These are phyloP conservation scores for Colletotrichum coccodes DNA, from an alignment of 2,329 filamentous ascomycete genomes.

Conservation along the genomic window DNA sequence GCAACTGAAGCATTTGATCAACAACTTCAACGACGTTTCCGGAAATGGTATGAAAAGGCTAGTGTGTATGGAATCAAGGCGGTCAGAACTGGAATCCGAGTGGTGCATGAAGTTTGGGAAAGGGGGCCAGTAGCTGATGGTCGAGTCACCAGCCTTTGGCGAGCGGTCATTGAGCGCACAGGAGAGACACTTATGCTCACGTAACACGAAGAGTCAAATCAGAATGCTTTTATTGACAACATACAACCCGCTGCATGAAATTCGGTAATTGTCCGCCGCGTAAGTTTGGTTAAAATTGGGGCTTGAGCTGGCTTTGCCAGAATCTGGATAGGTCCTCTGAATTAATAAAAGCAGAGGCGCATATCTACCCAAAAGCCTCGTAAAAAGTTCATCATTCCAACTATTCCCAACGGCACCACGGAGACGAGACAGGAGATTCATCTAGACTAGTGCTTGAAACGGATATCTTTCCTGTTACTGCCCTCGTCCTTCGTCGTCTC, in stretches of 20 bases:
- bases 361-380: too few species aligned
- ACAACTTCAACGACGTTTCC: slow-evolving; percentile 34
- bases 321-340: too few species aligned
- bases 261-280: too few species aligned
- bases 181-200: slow-evolving; percentile 7
- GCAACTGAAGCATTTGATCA: slow-evolving; percentile 36
- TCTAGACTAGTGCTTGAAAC: slow-evolving; percentile 18
- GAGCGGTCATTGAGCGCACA: background rate
- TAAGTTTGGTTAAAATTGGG: too few species aligned
- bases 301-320: too few species aligned
- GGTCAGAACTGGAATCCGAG: slow-evolving; percentile 35
- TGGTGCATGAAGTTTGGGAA: slow-evolving; percentile 36
- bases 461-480: slow-evolving; percentile 29
- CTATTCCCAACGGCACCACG: too few species aligned
- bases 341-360: too few species aligned
- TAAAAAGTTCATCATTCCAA: too few species aligned
- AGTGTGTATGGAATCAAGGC: slow-evolving; percentile 37
- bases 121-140: slow-evolving; percentile 14
- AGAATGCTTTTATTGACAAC: too few species aligned
- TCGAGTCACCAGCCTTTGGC: slow-evolving; percentile 25
- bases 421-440: background rate
- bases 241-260: too few species aligned
- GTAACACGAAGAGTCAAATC: too few species aligned
- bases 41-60: slow-evolving; percentile 34
- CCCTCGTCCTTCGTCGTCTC: slow-evolving; percentile 33